These are phyloP conservation scores for Populus nigra DNA, from an alignment of 345 rosid genomes.

Conservation along the genomic window DNA sequence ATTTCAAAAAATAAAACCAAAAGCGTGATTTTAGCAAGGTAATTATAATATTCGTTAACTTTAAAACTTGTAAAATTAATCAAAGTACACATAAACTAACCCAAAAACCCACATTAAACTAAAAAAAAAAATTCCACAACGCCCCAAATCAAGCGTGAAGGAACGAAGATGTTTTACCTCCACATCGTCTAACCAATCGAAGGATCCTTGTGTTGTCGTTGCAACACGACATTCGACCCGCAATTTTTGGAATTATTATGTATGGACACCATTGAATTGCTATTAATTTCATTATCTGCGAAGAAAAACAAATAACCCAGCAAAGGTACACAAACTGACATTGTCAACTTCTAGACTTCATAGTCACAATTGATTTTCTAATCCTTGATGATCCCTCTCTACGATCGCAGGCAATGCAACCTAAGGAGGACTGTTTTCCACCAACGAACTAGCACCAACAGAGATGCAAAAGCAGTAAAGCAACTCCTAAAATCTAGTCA, in stretches of 20 bases:
- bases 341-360: slow-evolving; percentile 25
- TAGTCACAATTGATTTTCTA: not conserved
- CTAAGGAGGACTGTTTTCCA: not conserved
- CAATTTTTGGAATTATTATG: too few relatives aligned
- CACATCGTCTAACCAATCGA: not conserved
- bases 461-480: not conserved
- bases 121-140: too few relatives aligned
- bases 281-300: not conserved
- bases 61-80: too few relatives aligned
- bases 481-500: not conserved
- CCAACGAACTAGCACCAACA: not conserved
- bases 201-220: not conserved
- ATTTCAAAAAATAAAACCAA: too few relatives aligned
- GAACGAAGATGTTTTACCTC: not conserved
- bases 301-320: not conserved
- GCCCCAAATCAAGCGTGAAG: not conserved
- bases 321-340: not conserved
- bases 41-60: too few relatives aligned
- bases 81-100: too few relatives aligned
- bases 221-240: too few relatives aligned
- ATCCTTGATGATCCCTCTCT: not conserved
- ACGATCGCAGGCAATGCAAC: not conserved
- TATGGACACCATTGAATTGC: not conserved
- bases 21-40: not conserved
- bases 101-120: too few relatives aligned